phyloP scores from a whole-genome alignment of 345 rosid species.

The Corchorus olitorius region DNA sequence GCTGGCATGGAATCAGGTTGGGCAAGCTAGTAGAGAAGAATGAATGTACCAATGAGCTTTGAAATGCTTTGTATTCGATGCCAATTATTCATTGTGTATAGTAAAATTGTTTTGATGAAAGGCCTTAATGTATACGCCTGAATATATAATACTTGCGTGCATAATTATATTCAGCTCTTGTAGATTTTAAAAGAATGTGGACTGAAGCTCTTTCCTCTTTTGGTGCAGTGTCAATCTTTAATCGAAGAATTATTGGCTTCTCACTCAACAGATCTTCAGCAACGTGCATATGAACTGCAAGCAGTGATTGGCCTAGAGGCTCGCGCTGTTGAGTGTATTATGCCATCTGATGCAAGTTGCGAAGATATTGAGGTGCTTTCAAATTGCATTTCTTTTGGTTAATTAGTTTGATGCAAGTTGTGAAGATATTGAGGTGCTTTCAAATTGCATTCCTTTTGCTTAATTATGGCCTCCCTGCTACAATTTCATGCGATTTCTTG shows the following conservation, averaged over 20 bases:
- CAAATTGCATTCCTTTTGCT: background rate
- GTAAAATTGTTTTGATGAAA: background rate
- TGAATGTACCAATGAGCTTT: background rate
- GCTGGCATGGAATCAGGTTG: background rate
- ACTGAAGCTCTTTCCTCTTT: conserved; percentile 16
- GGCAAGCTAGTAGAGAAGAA: background rate
- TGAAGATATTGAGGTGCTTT: conserved; percentile 85
- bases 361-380: conserved; percentile 85
- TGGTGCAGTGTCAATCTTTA: conserved; percentile 85
- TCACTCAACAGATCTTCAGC: conserved; percentile 97
- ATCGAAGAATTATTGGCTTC: conserved; percentile 88
- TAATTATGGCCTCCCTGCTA: background rate
- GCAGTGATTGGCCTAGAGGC: conserved; percentile 68
- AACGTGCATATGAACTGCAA: conserved; percentile 97
- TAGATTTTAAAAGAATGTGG: background rate
- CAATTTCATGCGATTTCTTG: background rate
- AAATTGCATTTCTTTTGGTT: background rate
- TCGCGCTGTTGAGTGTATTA: conserved; percentile 58
- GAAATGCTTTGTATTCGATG: background rate
- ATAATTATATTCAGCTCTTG: background rate
- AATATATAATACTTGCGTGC: conserved; percentile 6
- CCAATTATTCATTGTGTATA: background rate
- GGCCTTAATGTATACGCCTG: background rate
- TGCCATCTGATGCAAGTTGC: conserved; percentile 94
- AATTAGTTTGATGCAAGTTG: conserved; percentile 58